Base-by-base conservation (phyloP, 2,329 filamentous ascomycete genomes). In the Xylaria hypoxylon region DNA sequence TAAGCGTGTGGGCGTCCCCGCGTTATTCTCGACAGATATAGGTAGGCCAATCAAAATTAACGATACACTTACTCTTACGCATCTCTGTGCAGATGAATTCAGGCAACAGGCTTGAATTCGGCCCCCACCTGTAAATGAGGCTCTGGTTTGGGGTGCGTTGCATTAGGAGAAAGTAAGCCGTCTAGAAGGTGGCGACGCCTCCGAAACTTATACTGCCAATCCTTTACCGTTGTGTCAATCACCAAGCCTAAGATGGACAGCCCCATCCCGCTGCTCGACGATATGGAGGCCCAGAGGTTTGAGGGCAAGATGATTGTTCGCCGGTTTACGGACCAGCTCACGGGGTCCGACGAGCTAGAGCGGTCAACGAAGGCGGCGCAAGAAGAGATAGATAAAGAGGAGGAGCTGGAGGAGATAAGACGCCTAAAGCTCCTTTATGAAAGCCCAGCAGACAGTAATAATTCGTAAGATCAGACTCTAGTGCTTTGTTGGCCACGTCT, bases 321-420 rank as follows among this genome's bases (percentile, higher is more conserved):
- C 19, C 59, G 65, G 17, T 65, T 68, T 40, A 65, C 68, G 19
- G 62, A 59, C 42, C 53, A 70, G 24, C 62, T 70, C 3, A 24
- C 55, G 3, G 68, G 62, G 28, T 40, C 55, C 6, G 61, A 68
- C 15, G 65, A 69, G 44, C 45, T 65, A n/a, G 65, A 69, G 22
- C 62, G 56, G 15, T 63, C 52, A 10, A 63, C 52, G 11, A 63
- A 48, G 33, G 60, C 67, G 26, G 67, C 68, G 10, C 68, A 68
- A 65, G 58, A 35, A 11, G 61, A 64, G 35, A 65, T 59, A 52
- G 61, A 68, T 24, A 42, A 64, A 48, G 58, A 67, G 15, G 64
- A 69, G 28, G 62, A 63, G 22, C 26, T 45, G 17, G 56, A 58
- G 35, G 59, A 66, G 28, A 35, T 15, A 19, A 57, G 38, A 28